These are phyloP conservation scores for Aspergillus udagawae DNA, from an alignment of 2,329 filamentous ascomycete species.

Conservation along the genomic window DNA sequence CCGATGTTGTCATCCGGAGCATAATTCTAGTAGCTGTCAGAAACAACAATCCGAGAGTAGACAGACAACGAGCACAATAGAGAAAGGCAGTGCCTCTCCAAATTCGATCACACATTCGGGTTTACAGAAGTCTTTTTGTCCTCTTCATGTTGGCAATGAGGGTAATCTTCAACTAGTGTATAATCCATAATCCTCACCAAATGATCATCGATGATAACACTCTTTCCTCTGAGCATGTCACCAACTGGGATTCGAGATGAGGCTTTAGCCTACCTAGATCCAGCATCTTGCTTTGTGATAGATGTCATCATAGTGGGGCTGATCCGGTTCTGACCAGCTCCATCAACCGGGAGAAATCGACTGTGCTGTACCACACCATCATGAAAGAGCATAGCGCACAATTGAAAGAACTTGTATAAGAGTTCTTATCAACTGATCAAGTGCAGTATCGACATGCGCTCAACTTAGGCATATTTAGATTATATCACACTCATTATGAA, in stretches of 20 bases:
- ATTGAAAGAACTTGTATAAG: not conserved
- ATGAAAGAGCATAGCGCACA: not conserved
- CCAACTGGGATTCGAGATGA: not conserved
- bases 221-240: not conserved
- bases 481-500: not conserved
- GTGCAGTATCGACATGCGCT: not conserved
- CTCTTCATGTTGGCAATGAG: not conserved
- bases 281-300: not conserved
- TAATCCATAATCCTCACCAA: not conserved
- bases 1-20: not conserved
- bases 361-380: not conserved
- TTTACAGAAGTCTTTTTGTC: not conserved
- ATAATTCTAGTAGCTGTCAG: not conserved
- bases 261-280: not conserved
- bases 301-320: slow-evolving; percentile 4
- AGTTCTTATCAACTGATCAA: not conserved
- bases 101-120: not conserved
- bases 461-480: not conserved
- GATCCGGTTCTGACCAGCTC: not conserved
- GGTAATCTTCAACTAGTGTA: not conserved
- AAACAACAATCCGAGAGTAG: not conserved
- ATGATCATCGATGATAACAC: not conserved
- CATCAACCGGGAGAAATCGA: not conserved
- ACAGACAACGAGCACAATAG: not conserved
- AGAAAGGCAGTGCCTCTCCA: not conserved